Base-by-base conservation (phyloP, 192 early-diverging fungal genomes). In the Entophlyctis helioformis region DNA sequence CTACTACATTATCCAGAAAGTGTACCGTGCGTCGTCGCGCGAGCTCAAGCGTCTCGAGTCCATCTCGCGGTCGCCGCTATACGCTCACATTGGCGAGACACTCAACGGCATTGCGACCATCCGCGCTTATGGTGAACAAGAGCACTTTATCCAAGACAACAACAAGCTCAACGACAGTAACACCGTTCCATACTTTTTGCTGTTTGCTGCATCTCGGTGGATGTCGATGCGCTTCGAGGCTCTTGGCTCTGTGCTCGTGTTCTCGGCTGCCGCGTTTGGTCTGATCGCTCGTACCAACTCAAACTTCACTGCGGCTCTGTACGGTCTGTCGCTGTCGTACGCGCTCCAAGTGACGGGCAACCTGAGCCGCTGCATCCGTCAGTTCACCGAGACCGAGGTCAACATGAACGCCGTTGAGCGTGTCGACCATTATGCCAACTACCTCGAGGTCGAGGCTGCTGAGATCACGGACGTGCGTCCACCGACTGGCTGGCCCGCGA, bases 1-100 rank as follows among this genome's bases (percentile, higher is more conserved):
- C 16, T 91, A 91, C 63, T 85, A 80, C 55, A 57, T 67, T 24
- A 55, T 85, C 3, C 83, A 86, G 18, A 56, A 66, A 7, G 65
- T 88, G 27, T 97, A 93, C 62, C 67, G 86, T 24, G 54, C 78
- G 3, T 80, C 83, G 2, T 86, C 83, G 0, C 81, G 89, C 22
- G 89, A 95, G 59, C 45, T 97, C 24, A 90, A 91, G 54, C 81
- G 87, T 21, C 62, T 96, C 2, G 87, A 90, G 39, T 85, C 87
- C 8, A 74, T 87, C 18, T 62, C 87, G 18, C 71, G 86, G 25
- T 83, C 82, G 2, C 85, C 89, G 1, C 62, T 96, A 1, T 91
- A 87, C 53, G 71, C 90, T 0, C 85, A 85, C 44, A 54, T 93
- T 46, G 54, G 78, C 8, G 87, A 91, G 42, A 78, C 84, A 0